Conservation (phyloP, 495 filamentous ascomycete species). For the Lasiosphaeriaceae sp. region DNA sequence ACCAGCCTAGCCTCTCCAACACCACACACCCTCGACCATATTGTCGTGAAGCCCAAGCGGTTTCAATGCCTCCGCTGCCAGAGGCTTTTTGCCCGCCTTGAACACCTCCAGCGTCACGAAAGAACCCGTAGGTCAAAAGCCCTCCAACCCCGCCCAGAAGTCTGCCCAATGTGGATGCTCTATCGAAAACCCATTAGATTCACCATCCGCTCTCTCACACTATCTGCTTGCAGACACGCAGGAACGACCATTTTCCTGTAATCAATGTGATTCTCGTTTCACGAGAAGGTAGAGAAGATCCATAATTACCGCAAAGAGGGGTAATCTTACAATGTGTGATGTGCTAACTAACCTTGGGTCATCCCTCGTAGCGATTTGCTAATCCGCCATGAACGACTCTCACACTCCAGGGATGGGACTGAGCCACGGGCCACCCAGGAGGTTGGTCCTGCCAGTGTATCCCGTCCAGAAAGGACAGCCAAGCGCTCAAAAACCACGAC, state of each 20-base stretch:
- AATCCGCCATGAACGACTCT: constrained; percentile 5
- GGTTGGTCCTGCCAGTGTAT: too few relatives aligned
- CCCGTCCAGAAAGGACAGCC: not conserved
- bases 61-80: constrained; percentile 4
- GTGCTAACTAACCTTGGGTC: not conserved
- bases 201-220: not conserved
- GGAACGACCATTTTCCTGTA: constrained; percentile 8
- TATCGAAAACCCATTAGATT: too few relatives aligned
- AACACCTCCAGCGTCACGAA: constrained; percentile 8
- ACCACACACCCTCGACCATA: not conserved
- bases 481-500: not conserved
- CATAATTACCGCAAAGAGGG: not conserved
- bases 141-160: too few relatives aligned
- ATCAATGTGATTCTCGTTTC: constrained; percentile 4
- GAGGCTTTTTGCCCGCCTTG: constrained; percentile 1
- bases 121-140: constrained; percentile 3
- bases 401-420: not conserved
- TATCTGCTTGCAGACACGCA: constrained; percentile 1
- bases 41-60: constrained; percentile 7
- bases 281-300: constrained; percentile 3
- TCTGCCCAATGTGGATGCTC: too few relatives aligned
- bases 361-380: not conserved
- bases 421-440: not conserved
- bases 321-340: too few relatives aligned
- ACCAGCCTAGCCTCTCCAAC: not conserved